Base-by-base conservation (phyloP, 345 rosid species). In the Heritiera littoralis region DNA sequence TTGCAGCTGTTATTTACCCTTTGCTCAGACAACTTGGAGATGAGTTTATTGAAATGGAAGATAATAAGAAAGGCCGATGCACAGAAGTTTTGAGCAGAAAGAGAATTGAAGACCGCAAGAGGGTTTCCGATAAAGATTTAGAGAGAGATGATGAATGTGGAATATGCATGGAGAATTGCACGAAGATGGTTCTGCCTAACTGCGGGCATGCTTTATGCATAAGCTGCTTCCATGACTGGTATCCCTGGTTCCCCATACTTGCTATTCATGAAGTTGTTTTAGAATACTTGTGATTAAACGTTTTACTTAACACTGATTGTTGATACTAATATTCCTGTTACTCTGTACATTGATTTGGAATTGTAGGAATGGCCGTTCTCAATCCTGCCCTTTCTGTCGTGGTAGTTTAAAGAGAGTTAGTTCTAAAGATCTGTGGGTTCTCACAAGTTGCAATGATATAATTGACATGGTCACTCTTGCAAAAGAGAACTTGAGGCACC, bases 301-400 rank as follows among this genome's bases (percentile, higher is more conserved):
- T 78, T 67, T 77, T 35, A 7, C 28, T 52, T 38, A 32, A 23
- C 17, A 54, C 32, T 52, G 23, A 64, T 60, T 52, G 5, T 45
- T 59, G 49, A 55, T 4, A 0, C 20, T 67, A 51, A 23, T 15
- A 63, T 32, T 70, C 30, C 9, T 70, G 0, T 20, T 4, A 11
- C 32, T 41, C 40, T 61, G 23, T 32, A n/a, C 7, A 74, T 66
- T 45, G 66, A 72, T 74, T 28, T 41, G 72, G 80, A 79, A 23
- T 74, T 79, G 71, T 88, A 92, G 96, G 97, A 87, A 84, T 38
- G 61, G 45, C 38, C 87, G 92, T 41, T 90, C 97, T 38, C 84
- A 89, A 79, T 90, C 94, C 79, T 92, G 93, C 79, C 93, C 97
- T 6, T 92, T 89, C 78, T 89, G 94, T 75, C 93, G 94, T 0